Conservation (phyloP, 2,329 filamentous ascomycete species). For the Epichloe uncinata region DNA sequence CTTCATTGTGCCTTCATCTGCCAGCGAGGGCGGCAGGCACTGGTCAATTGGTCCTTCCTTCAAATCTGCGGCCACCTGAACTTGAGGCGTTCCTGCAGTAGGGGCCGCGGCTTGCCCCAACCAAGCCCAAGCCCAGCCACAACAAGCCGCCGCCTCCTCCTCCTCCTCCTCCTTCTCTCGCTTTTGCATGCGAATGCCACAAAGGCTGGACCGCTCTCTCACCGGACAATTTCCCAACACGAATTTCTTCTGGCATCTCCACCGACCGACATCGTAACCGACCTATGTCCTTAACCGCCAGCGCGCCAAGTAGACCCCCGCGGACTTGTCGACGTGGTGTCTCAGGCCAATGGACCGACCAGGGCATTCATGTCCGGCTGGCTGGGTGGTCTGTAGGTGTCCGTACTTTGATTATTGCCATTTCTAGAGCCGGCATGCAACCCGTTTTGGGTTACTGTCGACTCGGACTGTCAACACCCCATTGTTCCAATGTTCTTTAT, state of each 20-base stretch:
- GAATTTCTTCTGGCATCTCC: too few relatives aligned
- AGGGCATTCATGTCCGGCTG: neutral
- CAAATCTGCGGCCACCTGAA: constrained; percentile 1
- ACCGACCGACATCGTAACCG: neutral
- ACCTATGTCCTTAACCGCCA: neutral
- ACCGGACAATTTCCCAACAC: neutral
- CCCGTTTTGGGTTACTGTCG: neutral
- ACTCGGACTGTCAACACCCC: too few relatives aligned
- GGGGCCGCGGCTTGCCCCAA: too few relatives aligned
- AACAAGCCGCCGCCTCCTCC: too few relatives aligned
- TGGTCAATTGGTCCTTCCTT: neutral
- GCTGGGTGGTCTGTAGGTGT: too few relatives aligned
- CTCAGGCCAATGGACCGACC: neutral
- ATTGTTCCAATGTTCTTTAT: neutral
- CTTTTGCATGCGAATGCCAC: too few relatives aligned
- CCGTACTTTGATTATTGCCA: neutral
- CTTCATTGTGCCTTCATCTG: too few relatives aligned
- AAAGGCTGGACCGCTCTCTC: neutral
- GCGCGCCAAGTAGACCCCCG: neutral
- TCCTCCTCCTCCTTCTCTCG: too few relatives aligned
- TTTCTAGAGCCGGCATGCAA: neutral
- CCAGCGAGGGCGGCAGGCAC: too few relatives aligned
- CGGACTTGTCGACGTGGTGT: neutral
- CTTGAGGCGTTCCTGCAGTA: neutral
- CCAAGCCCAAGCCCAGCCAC: too few relatives aligned